Evolutionary conservation across 2,329 filamentous ascomycete species (phyloP).

Genomic region (Fusarium sp.): DNA sequence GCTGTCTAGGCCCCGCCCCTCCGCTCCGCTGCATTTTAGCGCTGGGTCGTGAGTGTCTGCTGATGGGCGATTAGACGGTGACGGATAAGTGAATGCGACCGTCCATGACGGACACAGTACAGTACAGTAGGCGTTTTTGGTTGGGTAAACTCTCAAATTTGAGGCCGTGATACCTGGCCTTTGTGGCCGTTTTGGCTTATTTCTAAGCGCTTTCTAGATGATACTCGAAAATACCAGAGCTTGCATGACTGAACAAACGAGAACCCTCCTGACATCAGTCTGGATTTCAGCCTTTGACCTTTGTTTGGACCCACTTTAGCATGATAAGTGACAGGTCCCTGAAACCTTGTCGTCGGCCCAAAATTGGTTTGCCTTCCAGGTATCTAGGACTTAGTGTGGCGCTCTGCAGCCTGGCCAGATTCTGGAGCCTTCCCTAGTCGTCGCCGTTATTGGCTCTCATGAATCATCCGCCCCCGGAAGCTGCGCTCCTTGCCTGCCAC

Average conservation of each 20-base stretch:
- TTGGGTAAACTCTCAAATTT: background rate
- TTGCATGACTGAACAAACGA: slow-evolving; percentile 12
- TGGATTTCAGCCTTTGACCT: slow-evolving; percentile 16
- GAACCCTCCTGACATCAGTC: slow-evolving; percentile 36
- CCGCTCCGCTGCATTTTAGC: slow-evolving; percentile 34
- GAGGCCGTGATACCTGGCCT: background rate
- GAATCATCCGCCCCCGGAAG: slow-evolving; percentile 54
- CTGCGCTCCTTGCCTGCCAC: slow-evolving; percentile 41
- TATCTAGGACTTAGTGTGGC: slow-evolving; percentile 46
- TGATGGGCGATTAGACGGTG: slow-evolving; percentile 37
- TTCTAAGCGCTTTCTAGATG: slow-evolving; percentile 28
- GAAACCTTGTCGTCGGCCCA: too few relatives aligned
- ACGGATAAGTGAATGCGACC: slow-evolving; percentile 31
- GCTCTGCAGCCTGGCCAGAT: slow-evolving; percentile 46
- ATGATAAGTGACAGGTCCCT: slow-evolving; percentile 31
- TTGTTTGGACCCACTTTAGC: slow-evolving; percentile 30
- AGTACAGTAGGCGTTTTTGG: background rate
- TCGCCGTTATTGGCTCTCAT: slow-evolving; percentile 52
- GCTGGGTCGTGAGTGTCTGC: slow-evolving; percentile 30
- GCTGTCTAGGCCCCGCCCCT: slow-evolving; percentile 31
- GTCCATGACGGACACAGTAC: slow-evolving; percentile 16
- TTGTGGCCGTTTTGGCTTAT: background rate
- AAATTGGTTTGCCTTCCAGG: slow-evolving; percentile 2
- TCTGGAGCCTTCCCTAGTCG: slow-evolving; percentile 58
- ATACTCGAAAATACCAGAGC: slow-evolving; percentile 27